Evolutionary conservation across 2,329 filamentous ascomycete species (phyloP).

Genomic region (Aureobasidium sp.): DNA sequence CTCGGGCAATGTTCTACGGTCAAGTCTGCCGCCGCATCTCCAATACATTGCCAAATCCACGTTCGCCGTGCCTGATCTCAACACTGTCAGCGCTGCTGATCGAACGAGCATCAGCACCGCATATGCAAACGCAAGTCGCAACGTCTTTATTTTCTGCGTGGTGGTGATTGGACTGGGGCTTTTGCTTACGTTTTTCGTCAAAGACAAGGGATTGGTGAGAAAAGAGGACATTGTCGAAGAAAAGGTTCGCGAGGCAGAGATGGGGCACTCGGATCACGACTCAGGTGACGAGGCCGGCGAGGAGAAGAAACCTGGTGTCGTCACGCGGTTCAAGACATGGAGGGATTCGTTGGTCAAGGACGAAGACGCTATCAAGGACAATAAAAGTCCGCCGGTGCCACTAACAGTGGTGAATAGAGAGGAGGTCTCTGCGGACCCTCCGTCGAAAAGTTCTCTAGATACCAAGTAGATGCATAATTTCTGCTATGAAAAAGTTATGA

Average conservation of each 20-base stretch:
- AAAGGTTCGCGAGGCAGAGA: background rate
- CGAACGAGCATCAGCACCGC: constrained; percentile 40
- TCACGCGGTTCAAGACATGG: background rate
- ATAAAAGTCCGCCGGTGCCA: background rate
- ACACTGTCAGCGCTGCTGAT: constrained; percentile 28
- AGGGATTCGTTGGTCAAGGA: background rate
- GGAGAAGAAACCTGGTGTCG: background rate
- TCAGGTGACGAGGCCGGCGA: background rate
- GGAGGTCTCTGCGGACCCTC: background rate
- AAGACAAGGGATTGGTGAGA: constrained; percentile 25
- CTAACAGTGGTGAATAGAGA: background rate
- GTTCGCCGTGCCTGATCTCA: constrained; percentile 32
- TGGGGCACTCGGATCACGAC: background rate
- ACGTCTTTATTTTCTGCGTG: constrained; percentile 52
- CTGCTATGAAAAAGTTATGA: background rate
- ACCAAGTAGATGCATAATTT: background rate
- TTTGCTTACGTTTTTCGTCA: constrained; percentile 44
- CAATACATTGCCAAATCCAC: constrained; percentile 34
- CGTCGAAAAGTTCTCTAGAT: background rate
- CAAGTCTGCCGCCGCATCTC: constrained; percentile 34
- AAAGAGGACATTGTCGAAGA: constrained; percentile 18
- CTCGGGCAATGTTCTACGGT: constrained; percentile 28
- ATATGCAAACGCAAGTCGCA: constrained; percentile 48
- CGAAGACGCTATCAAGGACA: background rate
- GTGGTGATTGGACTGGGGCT: constrained; percentile 47